Percentiles rank a stretch among this genome's conserved stretches.
Conservation (phyloP, 495 filamentous ascomycete genomes). For the Neurospora tetraspora region DNA sequence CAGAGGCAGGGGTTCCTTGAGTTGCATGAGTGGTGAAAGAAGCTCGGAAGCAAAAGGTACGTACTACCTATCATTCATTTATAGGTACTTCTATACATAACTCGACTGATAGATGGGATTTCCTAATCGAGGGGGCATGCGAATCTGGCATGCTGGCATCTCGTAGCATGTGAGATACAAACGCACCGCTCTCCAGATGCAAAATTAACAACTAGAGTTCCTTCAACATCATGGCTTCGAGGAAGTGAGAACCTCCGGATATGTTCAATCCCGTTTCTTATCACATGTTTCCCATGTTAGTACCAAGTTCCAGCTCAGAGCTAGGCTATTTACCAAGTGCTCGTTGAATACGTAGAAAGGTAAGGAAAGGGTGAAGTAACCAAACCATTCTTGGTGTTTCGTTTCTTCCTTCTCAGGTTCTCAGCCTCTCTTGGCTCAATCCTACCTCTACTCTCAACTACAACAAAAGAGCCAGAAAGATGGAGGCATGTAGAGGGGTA, state of each 20-base stretch:
- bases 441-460: background rate
- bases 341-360: background rate
- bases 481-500: background rate
- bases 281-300: background rate
- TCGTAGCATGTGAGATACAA: background rate
- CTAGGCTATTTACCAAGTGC: background rate
- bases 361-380: background rate
- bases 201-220: background rate
- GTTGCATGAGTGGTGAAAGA: background rate
- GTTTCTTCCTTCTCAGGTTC: background rate
- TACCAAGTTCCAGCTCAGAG: too few species aligned
- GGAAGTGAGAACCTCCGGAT: background rate
- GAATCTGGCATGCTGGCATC: background rate
- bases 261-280: background rate
- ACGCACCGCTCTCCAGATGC: background rate
- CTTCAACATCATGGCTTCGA: too few species aligned
- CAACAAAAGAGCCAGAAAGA: too few species aligned
- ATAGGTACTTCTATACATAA: background rate
- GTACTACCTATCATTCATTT: background rate
- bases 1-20: background rate
- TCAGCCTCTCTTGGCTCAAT: background rate
- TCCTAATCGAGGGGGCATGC: background rate
- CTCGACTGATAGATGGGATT: background rate
- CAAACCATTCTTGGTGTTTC: background rate
- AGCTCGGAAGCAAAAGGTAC: background rate